These are phyloP conservation scores for Cutaneotrichosporon sp. DNA, from an alignment of 1,284 basidiomycete species.

Conservation along the genomic window DNA sequence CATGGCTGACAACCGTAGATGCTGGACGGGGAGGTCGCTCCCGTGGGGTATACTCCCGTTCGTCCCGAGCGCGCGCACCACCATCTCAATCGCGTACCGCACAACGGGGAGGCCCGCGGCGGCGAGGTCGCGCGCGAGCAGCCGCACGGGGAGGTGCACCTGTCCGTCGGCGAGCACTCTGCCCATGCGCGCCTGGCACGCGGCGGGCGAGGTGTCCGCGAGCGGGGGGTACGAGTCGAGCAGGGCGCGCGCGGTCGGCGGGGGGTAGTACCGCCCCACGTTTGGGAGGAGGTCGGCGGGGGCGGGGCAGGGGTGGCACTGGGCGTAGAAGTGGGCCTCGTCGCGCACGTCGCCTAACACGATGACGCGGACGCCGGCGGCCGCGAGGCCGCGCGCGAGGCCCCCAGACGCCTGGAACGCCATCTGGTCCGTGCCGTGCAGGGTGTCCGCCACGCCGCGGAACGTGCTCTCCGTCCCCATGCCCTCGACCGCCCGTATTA, in stretches of 20 bases:
- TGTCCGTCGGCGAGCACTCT: slow-evolving; percentile 63
- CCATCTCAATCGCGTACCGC: slow-evolving; percentile 65
- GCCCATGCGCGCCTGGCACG: slow-evolving; percentile 60
- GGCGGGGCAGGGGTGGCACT: slow-evolving; percentile 61
- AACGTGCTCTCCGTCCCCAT: slow-evolving; percentile 62
- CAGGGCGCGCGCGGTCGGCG: slow-evolving; percentile 57
- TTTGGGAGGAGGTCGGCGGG: slow-evolving; percentile 61
- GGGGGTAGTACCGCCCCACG: slow-evolving; percentile 64
- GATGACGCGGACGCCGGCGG: slow-evolving; percentile 64
- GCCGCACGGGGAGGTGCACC: slow-evolving; percentile 66
- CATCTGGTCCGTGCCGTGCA: slow-evolving; percentile 59
- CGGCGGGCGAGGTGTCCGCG: too few species aligned
- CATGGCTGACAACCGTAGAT: slow-evolving; percentile 55
- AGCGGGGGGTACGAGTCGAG: slow-evolving; percentile 55
- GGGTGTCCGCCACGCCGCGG: slow-evolving; percentile 64
- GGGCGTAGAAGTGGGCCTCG: slow-evolving; percentile 65
- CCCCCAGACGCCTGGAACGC: slow-evolving; percentile 66
- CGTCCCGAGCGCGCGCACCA: slow-evolving; percentile 47
- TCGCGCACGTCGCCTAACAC: slow-evolving; percentile 69
- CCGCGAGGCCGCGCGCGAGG: slow-evolving; percentile 60
- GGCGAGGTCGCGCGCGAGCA: slow-evolving; percentile 64
- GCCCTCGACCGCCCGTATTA: slow-evolving; percentile 62
- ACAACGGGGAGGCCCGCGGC: slow-evolving; percentile 63
- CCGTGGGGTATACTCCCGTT: slow-evolving; percentile 68
- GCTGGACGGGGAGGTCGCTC: slow-evolving; percentile 61